Base-by-base conservation (phyloP, 495 filamentous ascomycete genomes). In the Lindgomyces ingoldianus region DNA sequence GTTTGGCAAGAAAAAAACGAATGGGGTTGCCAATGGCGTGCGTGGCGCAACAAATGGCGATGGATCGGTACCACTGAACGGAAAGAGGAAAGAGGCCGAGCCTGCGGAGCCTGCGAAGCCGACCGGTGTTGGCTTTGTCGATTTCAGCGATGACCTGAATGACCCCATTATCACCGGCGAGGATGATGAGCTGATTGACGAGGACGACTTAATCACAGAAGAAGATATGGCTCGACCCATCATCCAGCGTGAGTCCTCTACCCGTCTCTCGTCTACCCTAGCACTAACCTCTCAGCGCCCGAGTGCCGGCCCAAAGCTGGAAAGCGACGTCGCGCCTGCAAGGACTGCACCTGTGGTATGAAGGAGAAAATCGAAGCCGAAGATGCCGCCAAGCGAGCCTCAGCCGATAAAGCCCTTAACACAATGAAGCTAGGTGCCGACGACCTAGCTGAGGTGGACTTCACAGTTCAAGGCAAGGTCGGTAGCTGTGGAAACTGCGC, bases 321-420 rank as follows among this genome's bases (percentile, higher is more conserved):
- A 58, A 93, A 94, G 78, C 87, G 92, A 67, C 86, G 93, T 62
- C 85, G 91, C 56, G 92, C 94, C 59, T 98, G 94, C 80, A 98
- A 98, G 77, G 94, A 98, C 78, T 98, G 94, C 79, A 95, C 91
- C 3, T 98, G 94, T 71, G 94, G 95, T 41, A 82, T 98, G 3
- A 88, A 89, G 2, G 81, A 89, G 67, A 81, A 85, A 62, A 74
- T 96, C 42, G 89, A 90, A 65, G 89, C 86, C 6, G 91, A 96
- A 76, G 92, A 97, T 68, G 81, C 80, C 45, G 83, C 85, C 50
- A 87, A 87, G 60, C 83, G 90, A 24, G 76, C 78, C 8, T 75
- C 81, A 9, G 88, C 88, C 24, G 85, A 89, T 66, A 75, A 79
- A 61, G 79, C 78, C 4, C 75, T 91, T 11, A 81, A 84, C 19